Evolutionary conservation across 169 alveolate genomes (phyloP).

Genomic region (Sarcocystis neurona): DNA sequence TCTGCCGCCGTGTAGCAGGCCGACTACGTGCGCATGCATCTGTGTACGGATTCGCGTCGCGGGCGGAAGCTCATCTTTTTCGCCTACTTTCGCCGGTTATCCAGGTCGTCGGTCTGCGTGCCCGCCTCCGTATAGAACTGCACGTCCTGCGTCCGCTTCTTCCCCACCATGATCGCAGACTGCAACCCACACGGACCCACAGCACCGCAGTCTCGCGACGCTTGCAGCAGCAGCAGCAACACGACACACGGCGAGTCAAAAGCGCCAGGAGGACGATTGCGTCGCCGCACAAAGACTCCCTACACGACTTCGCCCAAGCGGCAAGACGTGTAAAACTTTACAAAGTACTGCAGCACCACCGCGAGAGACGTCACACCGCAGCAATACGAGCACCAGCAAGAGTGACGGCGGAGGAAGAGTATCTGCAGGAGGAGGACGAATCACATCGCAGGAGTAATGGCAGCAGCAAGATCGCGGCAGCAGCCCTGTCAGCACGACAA

Average conservation of each 20-base stretch:
- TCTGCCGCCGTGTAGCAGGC: neutral
- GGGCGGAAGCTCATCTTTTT: neutral
- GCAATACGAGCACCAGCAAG: too few relatives aligned
- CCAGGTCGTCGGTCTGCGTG: slow-evolving; percentile 95
- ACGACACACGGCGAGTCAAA: neutral
- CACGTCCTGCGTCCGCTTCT: slow-evolving; percentile 92
- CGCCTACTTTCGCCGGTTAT: slow-evolving; percentile 84
- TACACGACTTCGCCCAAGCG: neutral
- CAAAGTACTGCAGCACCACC: too few relatives aligned
- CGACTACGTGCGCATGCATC: neutral
- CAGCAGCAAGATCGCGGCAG: too few relatives aligned
- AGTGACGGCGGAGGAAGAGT: too few relatives aligned
- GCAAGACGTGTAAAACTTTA: too few relatives aligned
- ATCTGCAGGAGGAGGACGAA: too few relatives aligned
- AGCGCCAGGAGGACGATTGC: neutral
- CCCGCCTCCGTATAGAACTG: slow-evolving; percentile 97
- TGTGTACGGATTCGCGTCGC: neutral
- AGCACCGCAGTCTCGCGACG: too few relatives aligned
- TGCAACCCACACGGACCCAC: too few relatives aligned
- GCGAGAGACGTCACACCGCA: too few relatives aligned
- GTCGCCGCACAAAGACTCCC: neutral
- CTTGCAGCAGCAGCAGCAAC: neutral
- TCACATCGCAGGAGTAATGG: too few relatives aligned
- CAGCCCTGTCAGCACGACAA: too few relatives aligned
- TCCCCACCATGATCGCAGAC: slow-evolving; percentile 94